phyloP scores from a whole-genome alignment of 1,284 basidiomycete genomes.

The Leccinum griseonigrum region DNA sequence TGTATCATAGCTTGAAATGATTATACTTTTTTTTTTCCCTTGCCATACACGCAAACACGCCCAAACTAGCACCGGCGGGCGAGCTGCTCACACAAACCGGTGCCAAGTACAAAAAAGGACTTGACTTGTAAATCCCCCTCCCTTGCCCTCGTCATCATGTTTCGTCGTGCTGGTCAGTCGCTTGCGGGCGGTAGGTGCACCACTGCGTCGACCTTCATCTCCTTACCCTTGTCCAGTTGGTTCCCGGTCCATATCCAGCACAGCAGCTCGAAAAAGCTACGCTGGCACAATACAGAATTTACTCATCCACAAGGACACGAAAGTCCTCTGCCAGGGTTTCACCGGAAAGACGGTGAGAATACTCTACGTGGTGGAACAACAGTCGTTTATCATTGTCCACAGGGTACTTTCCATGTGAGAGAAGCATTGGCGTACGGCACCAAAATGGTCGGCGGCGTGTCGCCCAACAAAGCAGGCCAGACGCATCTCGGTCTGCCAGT shows the following conservation, averaged over 20 bases:
- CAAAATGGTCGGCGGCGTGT: slow-evolving; percentile 96
- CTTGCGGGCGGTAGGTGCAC: slow-evolving; percentile 47
- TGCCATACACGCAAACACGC: slow-evolving; percentile 21
- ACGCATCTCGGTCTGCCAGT: slow-evolving; percentile 95
- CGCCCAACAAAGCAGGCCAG: slow-evolving; percentile 96
- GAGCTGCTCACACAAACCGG: slow-evolving; percentile 10
- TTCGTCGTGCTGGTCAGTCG: slow-evolving; percentile 58
- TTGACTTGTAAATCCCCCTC: slow-evolving; percentile 6
- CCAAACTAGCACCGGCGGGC: slow-evolving; percentile 27
- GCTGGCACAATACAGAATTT: slow-evolving; percentile 92
- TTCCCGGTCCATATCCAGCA: slow-evolving; percentile 78
- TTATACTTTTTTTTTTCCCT: slow-evolving; percentile 12
- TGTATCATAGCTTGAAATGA: slow-evolving; percentile 21
- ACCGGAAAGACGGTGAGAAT: slow-evolving; percentile 92
- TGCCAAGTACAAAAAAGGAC: background rate
- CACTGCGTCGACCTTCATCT: background rate
- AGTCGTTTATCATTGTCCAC: slow-evolving; percentile 11
- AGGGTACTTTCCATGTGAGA: slow-evolving; percentile 97
- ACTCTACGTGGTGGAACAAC: background rate
- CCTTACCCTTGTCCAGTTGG: slow-evolving; percentile 43
- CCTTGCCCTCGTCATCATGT: slow-evolving; percentile 37
- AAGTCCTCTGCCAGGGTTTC: slow-evolving; percentile 90
- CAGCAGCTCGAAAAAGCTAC: slow-evolving; percentile 71
- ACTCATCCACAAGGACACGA: slow-evolving; percentile 92
- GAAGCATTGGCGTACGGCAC: slow-evolving; percentile 96